phyloP scores from a whole-genome alignment of 129 eudicot species.

The Flaveria ramosissima region DNA sequence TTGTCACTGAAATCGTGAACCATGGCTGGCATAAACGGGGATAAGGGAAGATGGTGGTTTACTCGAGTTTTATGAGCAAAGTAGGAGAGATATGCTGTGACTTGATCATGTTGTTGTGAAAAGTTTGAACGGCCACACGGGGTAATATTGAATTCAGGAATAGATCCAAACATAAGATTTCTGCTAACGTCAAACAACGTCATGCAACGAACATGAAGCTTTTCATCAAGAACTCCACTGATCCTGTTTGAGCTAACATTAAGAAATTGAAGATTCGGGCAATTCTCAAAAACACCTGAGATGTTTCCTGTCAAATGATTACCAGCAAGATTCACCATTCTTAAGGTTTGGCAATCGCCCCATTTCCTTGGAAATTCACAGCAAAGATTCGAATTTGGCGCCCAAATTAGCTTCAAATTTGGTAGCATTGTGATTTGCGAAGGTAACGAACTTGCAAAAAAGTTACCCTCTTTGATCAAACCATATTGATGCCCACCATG shows the following conservation, averaged over 20 bases:
- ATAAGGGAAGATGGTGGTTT: slow-evolving; percentile 31
- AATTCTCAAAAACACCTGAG: slow-evolving; percentile 34
- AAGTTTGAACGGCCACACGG: slow-evolving; percentile 24
- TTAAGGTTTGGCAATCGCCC: slow-evolving; percentile 40
- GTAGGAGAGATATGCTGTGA: slow-evolving; percentile 28
- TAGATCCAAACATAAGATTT: slow-evolving; percentile 44
- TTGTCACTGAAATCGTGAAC: slow-evolving; percentile 44
- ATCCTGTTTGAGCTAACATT: slow-evolving; percentile 44
- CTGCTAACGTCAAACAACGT: slow-evolving; percentile 42
- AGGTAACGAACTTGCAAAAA: slow-evolving; percentile 44
- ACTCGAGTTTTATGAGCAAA: slow-evolving; percentile 34
- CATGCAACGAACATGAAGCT: slow-evolving; percentile 42
- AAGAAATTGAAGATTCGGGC: slow-evolving; percentile 38
- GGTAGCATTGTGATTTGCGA: slow-evolving; percentile 40
- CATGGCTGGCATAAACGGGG: slow-evolving; percentile 28
- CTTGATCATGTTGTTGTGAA: slow-evolving; percentile 14
- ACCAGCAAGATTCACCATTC: slow-evolving; percentile 45
- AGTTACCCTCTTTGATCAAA: slow-evolving; percentile 33
- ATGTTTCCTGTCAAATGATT: slow-evolving; percentile 41
- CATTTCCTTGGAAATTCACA: slow-evolving; percentile 41
- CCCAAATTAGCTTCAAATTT: slow-evolving; percentile 51
- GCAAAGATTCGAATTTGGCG: slow-evolving; percentile 38
- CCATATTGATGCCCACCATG: slow-evolving; percentile 19
- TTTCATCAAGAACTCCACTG: slow-evolving; percentile 40
- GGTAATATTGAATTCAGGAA: slow-evolving; percentile 30